Evolutionary conservation across 176 grass and related monocot genomes (phyloP), one percentile per base, ranked within the genome.

Genomic region (Phoenix dactylifera): DNA sequence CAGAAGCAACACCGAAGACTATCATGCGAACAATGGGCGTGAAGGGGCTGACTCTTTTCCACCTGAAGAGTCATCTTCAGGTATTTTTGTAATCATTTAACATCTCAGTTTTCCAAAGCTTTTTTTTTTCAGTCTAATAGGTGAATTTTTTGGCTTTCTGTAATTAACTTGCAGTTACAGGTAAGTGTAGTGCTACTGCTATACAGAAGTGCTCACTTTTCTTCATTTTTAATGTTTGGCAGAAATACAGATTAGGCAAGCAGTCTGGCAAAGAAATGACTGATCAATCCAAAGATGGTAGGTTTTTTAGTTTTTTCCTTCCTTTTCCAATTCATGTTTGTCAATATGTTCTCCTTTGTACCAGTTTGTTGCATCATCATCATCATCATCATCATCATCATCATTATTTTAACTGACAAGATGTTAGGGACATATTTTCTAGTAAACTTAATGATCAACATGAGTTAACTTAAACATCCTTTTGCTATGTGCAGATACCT

Each of bases 21-120:
- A 93, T 98, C 66, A 89, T 98, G 74, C 81, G 94, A 67, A 98
- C 94, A 73, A 98, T 98, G 88, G 88, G 88, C 64, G 94, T 98
- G 22, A 98, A 98, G 70, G 94, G 94, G 3, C 81, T 98, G 20
- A 98, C 94, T 0, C 88, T 98, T 25, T 98, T 98, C 66, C 94
- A 98, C 73, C 66, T 98, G 64, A 98, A 98, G 85, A 98, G 94
- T 64, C 94, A 98, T 89, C 81, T 98, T 60, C 94, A 98, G 87
- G 94, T 98, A 82, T 22, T 12, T 67, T 6, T 15, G 19, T 6
- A 3, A 6, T 12, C 0, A 19, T 16, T 22, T 26, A 32, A 20
- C 17, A 32, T 55, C 51, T 44, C 7, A 0, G 0, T 44, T 12
- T 39, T 39, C 7, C 35, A 12, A 39, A 14, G 35, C 7, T 14